These are phyloP conservation scores for Globisporangium megalacanthum DNA, from an alignment of 352 stramenopile species.

Conservation along the genomic window DNA sequence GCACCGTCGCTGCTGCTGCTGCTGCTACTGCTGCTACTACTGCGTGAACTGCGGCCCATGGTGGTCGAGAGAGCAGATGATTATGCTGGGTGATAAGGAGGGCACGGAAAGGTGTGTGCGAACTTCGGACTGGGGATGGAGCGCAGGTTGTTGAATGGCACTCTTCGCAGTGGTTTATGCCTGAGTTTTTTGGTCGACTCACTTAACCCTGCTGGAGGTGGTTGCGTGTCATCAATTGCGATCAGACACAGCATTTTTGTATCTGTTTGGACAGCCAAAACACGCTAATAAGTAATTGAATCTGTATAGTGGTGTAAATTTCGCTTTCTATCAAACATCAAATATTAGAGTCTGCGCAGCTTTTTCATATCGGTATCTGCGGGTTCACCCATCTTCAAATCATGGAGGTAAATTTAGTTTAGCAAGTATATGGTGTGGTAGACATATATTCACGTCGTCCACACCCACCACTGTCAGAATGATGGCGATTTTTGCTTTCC, in stretches of 20 bases:
- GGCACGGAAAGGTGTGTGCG: neutral
- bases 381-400: neutral
- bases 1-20: constrained; percentile 12
- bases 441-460: neutral
- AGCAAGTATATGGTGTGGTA: neutral
- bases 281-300: no score
- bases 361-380: neutral
- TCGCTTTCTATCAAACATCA: neutral
- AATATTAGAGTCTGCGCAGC: neutral
- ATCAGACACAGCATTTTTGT: neutral
- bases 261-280: no score
- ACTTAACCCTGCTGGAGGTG: neutral
- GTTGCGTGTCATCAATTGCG: neutral
- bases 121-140: no score
- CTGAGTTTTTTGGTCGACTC: neutral
- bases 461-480: no score
- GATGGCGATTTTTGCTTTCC: no score
- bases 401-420: neutral
- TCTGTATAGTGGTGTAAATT: no score
- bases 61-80: neutral
- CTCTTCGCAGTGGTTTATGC: neutral
- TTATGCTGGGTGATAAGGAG: neutral
- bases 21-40: constrained; percentile 7
- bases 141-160: neutral
- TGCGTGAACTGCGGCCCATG: constrained; percentile 7